These are phyloP conservation scores for Paulinella micropora DNA, from an alignment of 78 protist genomes.

Conservation along the genomic window DNA sequence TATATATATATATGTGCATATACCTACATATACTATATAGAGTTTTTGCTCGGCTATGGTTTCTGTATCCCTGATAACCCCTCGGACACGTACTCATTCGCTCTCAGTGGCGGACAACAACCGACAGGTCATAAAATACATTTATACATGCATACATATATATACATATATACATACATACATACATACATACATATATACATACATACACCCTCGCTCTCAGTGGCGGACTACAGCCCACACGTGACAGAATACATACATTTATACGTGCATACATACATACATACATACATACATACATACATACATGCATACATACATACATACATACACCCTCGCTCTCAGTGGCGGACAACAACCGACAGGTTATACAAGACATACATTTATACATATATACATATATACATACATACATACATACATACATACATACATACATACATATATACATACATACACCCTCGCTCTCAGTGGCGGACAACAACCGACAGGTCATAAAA, in stretches of 20 bases:
- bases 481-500: neutral
- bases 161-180: neutral
- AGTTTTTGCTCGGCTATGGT: neutral
- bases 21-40: neutral
- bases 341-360: no score
- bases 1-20: neutral
- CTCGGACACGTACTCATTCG: neutral
- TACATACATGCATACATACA: no score
- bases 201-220: no score
- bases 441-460: neutral
- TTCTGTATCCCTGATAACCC: neutral
- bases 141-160: neutral
- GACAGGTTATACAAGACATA: no score
- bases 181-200: neutral
- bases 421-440: neutral
- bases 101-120: neutral
- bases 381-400: neutral
- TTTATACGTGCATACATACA: no score
- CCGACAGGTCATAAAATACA: neutral
- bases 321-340: no score
- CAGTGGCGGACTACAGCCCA: no score
- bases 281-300: no score
- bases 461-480: neutral
- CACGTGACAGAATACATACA: no score
- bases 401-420: neutral